Evolutionary conservation across 495 filamentous ascomycete species (phyloP), one percentile per base, ranked within the genome.

Genomic region (Annulohypoxylon bovei): DNA sequence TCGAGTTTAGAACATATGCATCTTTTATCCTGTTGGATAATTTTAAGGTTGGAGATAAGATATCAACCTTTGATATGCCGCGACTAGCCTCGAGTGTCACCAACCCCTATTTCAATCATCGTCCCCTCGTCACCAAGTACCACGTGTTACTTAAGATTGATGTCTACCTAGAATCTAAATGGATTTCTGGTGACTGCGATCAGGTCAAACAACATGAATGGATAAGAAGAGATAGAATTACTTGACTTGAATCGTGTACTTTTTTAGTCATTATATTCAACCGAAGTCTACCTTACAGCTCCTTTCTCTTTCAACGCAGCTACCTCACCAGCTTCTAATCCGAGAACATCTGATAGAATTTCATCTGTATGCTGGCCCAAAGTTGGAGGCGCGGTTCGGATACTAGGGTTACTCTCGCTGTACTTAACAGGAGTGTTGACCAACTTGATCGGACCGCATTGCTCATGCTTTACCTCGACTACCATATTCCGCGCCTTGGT

Each of bases 391-490:
- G 93, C 87, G 5, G 82, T 91, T 4, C 95, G 82, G 12, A 97
- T 87, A n/a, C 89, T 84, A 1, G 95, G 93, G 60, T 84, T 88
- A 8, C 91, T 90, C 55, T 93, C 87, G 8, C 93, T 97, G 79
- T 93, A 98, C 78, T 99, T 99, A 65, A 99, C 89, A 0, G 95
- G 95, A n/a, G 95, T 94, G 73, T 95, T 97, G 23, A 99, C 88
- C 59, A 98, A 75, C 79, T 94, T 94, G 66, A 98, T 92, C 2
- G 89, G 87, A 1, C 95, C 95, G 75, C 94, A 97, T 2, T 82
- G 79, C 3, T 87, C 88, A 76, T 99, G 95, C 1, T 97, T 88
- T 22, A 98, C 82, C 71, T 95, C 92, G 4, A 89, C 86, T 4
- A 99, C 90, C 95, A 99, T 98, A 42, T 88, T 84, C 59, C 95